phyloP scores from a whole-genome alignment of 1,284 basidiomycete genomes.

The Cryptococcus depauperatus region DNA sequence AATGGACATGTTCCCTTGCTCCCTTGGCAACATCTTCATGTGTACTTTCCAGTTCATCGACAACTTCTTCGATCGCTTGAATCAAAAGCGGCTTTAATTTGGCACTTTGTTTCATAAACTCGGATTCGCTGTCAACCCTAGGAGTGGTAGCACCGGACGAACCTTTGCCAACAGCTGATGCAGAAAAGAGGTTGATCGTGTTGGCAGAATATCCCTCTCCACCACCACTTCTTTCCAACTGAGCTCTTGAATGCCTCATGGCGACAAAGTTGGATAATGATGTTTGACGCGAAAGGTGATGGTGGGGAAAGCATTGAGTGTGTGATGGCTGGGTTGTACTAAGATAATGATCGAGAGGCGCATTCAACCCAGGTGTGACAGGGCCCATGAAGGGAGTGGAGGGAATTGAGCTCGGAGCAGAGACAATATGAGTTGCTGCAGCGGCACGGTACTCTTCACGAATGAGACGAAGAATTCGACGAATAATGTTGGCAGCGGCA shows the following conservation, averaged over 20 bases:
- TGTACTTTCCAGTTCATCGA: slow-evolving; percentile 92
- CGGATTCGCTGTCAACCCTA: slow-evolving; percentile 27
- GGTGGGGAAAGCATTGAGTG: slow-evolving; percentile 5
- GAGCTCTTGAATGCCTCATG: slow-evolving; percentile 42
- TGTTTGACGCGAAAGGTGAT: slow-evolving; percentile 21
- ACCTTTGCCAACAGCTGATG: slow-evolving; percentile 13
- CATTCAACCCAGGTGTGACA: slow-evolving; percentile 35
- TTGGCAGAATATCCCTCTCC: slow-evolving; percentile 17
- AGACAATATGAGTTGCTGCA: slow-evolving; percentile 23
- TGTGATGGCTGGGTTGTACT: slow-evolving; percentile 11
- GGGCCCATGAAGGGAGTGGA: slow-evolving; percentile 37
- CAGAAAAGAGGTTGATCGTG: slow-evolving; percentile 29
- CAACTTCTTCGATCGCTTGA: slow-evolving; percentile 85
- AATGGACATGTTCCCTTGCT: slow-evolving; percentile 92
- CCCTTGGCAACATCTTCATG: slow-evolving; percentile 92
- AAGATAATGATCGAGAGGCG: slow-evolving; percentile 37
- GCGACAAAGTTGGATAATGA: slow-evolving; percentile 43
- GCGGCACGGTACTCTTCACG: slow-evolving; percentile 73
- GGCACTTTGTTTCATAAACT: slow-evolving; percentile 41
- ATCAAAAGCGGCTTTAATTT: slow-evolving; percentile 54
- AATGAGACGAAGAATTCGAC: slow-evolving; percentile 83
- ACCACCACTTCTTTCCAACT: slow-evolving; percentile 36
- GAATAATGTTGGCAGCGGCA: slow-evolving; percentile 86
- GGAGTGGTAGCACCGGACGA: slow-evolving; percentile 7
- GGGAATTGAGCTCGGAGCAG: slow-evolving; percentile 32